A percentile compares a stretch with the other conserved stretches of the same genome.
Conservation (phyloP, 805 yeast genomes). For the Pichia kluyveri region DNA sequence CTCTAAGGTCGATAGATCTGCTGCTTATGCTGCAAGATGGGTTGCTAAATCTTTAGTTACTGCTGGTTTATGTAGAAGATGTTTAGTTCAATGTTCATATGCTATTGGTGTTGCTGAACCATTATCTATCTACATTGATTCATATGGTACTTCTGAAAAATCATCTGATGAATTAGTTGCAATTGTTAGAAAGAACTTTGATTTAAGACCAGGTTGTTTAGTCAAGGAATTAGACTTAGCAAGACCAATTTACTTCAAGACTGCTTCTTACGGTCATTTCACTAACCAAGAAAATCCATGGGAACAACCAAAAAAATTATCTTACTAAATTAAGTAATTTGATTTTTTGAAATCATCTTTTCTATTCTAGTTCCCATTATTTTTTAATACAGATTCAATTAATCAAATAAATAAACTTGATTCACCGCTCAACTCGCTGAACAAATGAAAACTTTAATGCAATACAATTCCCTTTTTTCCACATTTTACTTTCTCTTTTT, state of each 20-base stretch:
- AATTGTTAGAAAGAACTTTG: conserved; percentile 90
- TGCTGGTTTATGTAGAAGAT: conserved; percentile 95
- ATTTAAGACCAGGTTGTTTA: conserved; percentile 98
- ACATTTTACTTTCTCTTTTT: neutral
- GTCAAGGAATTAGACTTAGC: conserved; percentile 96
- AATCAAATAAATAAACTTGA: neutral
- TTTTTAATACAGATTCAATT: neutral
- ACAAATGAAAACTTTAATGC: conserved; percentile 1
- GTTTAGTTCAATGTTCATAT: conserved; percentile 95
- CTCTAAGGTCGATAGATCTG: conserved; percentile 99
- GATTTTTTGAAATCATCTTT: neutral
- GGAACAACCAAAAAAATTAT: conserved; percentile 90
- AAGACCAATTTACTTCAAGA: conserved; percentile 97
- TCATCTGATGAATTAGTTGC: conserved; percentile 83
- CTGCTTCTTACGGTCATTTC: conserved; percentile 99
- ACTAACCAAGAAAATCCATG: conserved; percentile 98
- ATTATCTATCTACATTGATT: conserved; percentile 92
- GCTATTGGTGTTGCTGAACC: conserved; percentile 99
- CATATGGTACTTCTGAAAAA: conserved; percentile 94
- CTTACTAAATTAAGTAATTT: conserved; percentile 33
- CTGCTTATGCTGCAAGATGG: conserved; percentile 99
- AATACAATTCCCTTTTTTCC: neutral
- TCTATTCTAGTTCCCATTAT: conserved; percentile 3
- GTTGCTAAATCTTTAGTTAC: conserved; percentile 96
- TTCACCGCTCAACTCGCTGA: conserved; percentile 26